Base-by-base conservation (phyloP, 2,329 filamentous ascomycete species). In the Xylaria sp. region DNA sequence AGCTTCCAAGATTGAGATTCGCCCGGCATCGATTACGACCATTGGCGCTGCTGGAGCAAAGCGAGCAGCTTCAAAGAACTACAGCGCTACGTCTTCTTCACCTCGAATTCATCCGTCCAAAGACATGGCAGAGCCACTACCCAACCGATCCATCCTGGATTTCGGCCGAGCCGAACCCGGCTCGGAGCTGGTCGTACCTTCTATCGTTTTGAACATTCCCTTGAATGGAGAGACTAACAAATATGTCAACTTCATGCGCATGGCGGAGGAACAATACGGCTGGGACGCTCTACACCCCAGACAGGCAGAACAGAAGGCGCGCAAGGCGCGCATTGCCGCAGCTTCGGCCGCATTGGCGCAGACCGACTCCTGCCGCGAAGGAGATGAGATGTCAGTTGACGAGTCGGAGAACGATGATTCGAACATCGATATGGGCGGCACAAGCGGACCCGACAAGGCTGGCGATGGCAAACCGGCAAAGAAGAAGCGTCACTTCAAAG, bases 231-330 rank as follows among this genome's bases (percentile, higher is more conserved):
- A 90, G 67, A 88, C 85, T 42, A 96, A 96, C 73, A 91, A 93
- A 66, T 93, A 95, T 62, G 86, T 99, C 76, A 97, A 97, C 73
- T 97, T 97, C 66, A 92, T 93, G 69, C 90, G 91, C 50, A 81
- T 97, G 75, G 94, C 95, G 9, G 91, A 96, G 74, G 92, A 95
- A 64, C 89, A 88, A 63, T 97, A 97, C 72, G 94, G 94, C 23
- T 96, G 93, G 80, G 92, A 95, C 63, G 94, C 93, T 0, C 80
- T 97, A 42, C 92, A 97, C 72, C 94, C 94, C 35, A 89, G 92
- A 6, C 82, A 95, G 63, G 94, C 94, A 1, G 92, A 92, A 37
- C 91, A 94, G 65, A 87, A 90, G 64, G 91, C 95, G 68, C 88
- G 91, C 58, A 88, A 96, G 67, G 89, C 91, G 16, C 88, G 92